phyloP scores from a whole-genome alignment of 2,329 filamentous ascomycete species.

The Curvularia lunata region DNA sequence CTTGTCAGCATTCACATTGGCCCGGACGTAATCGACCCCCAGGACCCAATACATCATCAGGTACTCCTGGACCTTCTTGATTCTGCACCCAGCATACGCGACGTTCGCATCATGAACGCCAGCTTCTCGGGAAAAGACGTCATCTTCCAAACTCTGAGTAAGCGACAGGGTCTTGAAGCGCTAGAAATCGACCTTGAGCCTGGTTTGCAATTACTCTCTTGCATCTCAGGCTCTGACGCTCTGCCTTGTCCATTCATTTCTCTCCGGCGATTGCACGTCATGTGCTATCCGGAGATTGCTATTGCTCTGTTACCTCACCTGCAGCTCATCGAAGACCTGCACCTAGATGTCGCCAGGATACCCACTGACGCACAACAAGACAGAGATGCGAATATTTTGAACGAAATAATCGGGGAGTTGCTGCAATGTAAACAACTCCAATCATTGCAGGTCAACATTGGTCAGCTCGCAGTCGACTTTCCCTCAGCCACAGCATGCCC shows the following conservation, averaged over 20 bases:
- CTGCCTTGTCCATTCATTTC: constrained; percentile 28
- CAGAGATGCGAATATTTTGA: constrained; percentile 29
- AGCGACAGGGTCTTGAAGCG: constrained; percentile 29
- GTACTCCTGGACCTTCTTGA: constrained; percentile 31
- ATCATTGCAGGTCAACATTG: constrained; percentile 35
- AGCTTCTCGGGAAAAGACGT: constrained; percentile 34
- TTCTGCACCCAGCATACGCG: constrained; percentile 25
- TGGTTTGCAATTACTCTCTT: constrained; percentile 30
- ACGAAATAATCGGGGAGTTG: constrained; percentile 30
- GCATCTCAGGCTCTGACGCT: constrained; percentile 26
- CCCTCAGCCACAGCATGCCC: constrained; percentile 33
- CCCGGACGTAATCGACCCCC: constrained; percentile 24
- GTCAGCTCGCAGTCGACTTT: constrained; percentile 32
- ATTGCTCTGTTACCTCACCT: constrained; percentile 36
- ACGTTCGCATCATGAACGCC: constrained; percentile 34
- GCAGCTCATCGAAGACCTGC: constrained; percentile 30
- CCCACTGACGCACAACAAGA: constrained; percentile 22
- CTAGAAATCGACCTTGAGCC: constrained; percentile 46
- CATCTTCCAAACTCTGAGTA: constrained; percentile 36
- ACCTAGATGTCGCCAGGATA: constrained; percentile 39
- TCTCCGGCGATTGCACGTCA: constrained; percentile 33
- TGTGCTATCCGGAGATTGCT: constrained; percentile 44
- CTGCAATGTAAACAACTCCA: constrained; percentile 29
- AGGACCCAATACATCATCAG: constrained; percentile 33
- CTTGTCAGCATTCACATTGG: constrained; percentile 40